These are phyloP conservation scores for Heliosperma pusillum DNA, from an alignment of 148 eudicot species.

Conservation along the genomic window DNA sequence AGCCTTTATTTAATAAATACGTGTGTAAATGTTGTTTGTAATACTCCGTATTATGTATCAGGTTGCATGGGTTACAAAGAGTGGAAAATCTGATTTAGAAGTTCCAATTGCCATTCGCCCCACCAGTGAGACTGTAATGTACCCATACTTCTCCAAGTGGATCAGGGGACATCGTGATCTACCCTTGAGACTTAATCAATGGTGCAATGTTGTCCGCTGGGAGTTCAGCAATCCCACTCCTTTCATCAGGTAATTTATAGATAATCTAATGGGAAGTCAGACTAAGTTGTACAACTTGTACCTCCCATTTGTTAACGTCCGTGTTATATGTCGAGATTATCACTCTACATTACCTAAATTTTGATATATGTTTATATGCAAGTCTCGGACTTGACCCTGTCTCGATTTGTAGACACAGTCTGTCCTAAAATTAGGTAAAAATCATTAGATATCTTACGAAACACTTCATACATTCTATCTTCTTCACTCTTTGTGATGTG, in stretches of 20 bases:
- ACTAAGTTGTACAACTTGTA: background rate
- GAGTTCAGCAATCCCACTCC: slow-evolving; percentile 99
- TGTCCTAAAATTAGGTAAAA: too few relatives aligned
- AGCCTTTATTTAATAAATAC: too few relatives aligned
- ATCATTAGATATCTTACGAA: too few relatives aligned
- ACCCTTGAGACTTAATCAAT: slow-evolving; percentile 89
- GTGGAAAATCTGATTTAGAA: slow-evolving; percentile 83
- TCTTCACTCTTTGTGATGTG: too few relatives aligned
- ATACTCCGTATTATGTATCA: slow-evolving; percentile 31
- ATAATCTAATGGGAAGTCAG: background rate
- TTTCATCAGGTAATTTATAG: slow-evolving; percentile 68
- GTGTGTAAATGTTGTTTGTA: background rate
- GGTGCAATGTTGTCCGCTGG: slow-evolving; percentile 99
- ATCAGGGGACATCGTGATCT: slow-evolving; percentile 96
- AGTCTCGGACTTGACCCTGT: too few relatives aligned
- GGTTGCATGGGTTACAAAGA: slow-evolving; percentile 99
- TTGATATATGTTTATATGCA: too few relatives aligned
- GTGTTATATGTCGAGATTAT: too few relatives aligned
- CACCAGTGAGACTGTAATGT: slow-evolving; percentile 99
- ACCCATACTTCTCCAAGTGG: slow-evolving; percentile 98
- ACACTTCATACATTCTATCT: too few relatives aligned
- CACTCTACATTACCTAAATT: too few relatives aligned
- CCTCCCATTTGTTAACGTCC: background rate
- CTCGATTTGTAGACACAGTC: too few relatives aligned
- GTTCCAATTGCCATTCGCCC: slow-evolving; percentile 98